Evolutionary conservation across 208 protist genomes (phyloP), one percentile per base, ranked within the genome.

Genomic region (Trypanosoma mega): DNA sequence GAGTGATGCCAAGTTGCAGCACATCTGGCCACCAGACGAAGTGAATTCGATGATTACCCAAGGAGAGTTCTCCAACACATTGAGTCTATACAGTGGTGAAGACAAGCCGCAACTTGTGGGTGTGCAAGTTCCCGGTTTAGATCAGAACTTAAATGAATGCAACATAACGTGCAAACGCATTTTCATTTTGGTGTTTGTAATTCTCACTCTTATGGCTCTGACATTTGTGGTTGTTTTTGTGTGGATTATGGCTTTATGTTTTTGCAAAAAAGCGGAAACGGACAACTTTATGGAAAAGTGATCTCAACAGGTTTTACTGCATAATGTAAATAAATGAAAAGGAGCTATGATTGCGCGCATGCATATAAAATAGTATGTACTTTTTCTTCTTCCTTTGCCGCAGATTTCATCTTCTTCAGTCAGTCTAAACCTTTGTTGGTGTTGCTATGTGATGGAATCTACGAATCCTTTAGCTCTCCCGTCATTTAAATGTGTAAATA

Each of bases 1-100:
- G n/a, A 16, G 34, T 30, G 37, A 41, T 3, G 14, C 45, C 3
- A 3, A 41, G 0, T 37, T 69, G 21, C 53, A 56, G 16, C 63
- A 70, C 23, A 41, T 57, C 23, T 70, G 63, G 63, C 23, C 51
- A 12, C 54, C 63, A n/a, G 36, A 57, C 9, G 63, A 70, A 34
- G 55, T 57, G 18, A 70, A 56, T 18, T 70, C 63, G 9, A 44
- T 70, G 46, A 57, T 70, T 8, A 41, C 20, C 2, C 63, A 70
- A 34, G 16, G 63, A 7, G 14, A 4, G 5, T 70, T 63, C 29
- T 33, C 8, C 4, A 36, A 37, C 18, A 70, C 63, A 27, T 18
- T 56, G 9, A 27, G 14, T 5, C 4, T 64, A 6, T 48, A 64
- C 23, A 18, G 31, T 12, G 34, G 34, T 1, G 16, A 45, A 0